phyloP scores from a whole-genome alignment of 257 asterid species.

The Nicotiana tabacum region DNA sequence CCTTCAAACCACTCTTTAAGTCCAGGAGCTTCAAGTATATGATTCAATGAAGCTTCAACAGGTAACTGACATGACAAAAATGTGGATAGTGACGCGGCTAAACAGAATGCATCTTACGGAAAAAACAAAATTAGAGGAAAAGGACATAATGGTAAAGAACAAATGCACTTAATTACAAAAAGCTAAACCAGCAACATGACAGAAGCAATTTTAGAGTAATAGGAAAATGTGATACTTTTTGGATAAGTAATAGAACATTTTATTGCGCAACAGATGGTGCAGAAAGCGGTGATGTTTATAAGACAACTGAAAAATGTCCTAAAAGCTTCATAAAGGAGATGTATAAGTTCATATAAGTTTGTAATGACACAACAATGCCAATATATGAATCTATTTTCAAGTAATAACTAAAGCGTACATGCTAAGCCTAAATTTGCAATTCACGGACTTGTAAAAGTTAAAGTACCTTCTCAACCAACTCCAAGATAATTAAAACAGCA shows the following conservation, averaged over 20 bases:
- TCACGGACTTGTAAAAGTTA: not conserved
- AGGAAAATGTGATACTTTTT: not conserved
- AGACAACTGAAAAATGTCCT: not conserved
- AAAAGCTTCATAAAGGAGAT: not conserved
- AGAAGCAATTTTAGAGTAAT: not conserved
- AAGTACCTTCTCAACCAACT: constrained; percentile 74
- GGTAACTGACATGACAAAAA: constrained; percentile 51
- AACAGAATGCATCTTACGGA: not conserved
- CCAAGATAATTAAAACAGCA: constrained; percentile 72
- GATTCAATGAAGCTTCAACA: constrained; percentile 46
- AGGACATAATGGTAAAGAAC: not conserved
- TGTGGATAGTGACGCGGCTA: not conserved
- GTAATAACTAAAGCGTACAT: not conserved
- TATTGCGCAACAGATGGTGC: not conserved
- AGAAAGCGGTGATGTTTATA: not conserved
- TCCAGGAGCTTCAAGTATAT: constrained; percentile 81
- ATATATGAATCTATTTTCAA: not conserved
- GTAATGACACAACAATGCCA: not conserved
- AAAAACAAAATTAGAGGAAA: not conserved
- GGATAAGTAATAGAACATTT: not conserved
- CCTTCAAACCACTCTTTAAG: constrained; percentile 78
- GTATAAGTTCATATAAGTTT: not conserved
- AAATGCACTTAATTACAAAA: not conserved
- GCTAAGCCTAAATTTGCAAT: not conserved
- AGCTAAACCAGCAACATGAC: not conserved